Evolutionary conservation across 2,329 filamentous ascomycete genomes (phyloP), one percentile per base, ranked within the genome.

Genomic region (Periconia sp.): DNA sequence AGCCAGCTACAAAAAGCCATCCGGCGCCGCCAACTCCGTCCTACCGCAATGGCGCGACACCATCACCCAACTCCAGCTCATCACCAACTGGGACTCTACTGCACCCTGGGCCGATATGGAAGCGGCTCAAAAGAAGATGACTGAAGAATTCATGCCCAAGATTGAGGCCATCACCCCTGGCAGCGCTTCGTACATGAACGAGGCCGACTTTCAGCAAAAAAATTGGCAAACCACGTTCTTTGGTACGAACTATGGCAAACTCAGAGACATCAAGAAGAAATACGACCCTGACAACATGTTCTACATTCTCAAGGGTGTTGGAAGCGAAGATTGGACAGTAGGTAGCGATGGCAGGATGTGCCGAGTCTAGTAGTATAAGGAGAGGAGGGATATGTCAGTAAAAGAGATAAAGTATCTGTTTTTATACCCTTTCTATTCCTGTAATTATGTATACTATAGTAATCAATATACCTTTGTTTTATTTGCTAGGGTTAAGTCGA

Each of bases 191-290:
- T 71, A 71, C 49, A 1, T 66, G 51, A 71, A 72, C 45, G 61
- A 65, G 51, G 68, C 69, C 3, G 60, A 71, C 54, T 57, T 63
- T 2, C 64, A 64, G 20, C 66, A 73, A 50, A 61, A 66, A 8
- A 55, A 61, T 20, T 73, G 68, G 49, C 63, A 71, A 45, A 7
- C 57, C n/a, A 60, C 62, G 11, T 75, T 72, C 49, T 75, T 68
- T 64, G 73, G 71, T 2, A 20, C 47, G 23, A 17, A 59, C 14
- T 59, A 57, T 49, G 15, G 15, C 13, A 13, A 41, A 14, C 33
- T 57, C 27, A 53, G 23, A 1, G 11, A 27, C n/a, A 57, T 63
- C 41, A 63, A 63, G 47, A 17, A 19, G 19, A 52, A 46, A 35
- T 63, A 59, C 43, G 59, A 63, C 31, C 59, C 57, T 9, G 23